Percentiles rank a stretch among this genome's conserved stretches.
These are phyloP conservation scores for Aleurites moluccanus DNA, from an alignment of 441 rosid genomes.

Conservation along the genomic window DNA sequence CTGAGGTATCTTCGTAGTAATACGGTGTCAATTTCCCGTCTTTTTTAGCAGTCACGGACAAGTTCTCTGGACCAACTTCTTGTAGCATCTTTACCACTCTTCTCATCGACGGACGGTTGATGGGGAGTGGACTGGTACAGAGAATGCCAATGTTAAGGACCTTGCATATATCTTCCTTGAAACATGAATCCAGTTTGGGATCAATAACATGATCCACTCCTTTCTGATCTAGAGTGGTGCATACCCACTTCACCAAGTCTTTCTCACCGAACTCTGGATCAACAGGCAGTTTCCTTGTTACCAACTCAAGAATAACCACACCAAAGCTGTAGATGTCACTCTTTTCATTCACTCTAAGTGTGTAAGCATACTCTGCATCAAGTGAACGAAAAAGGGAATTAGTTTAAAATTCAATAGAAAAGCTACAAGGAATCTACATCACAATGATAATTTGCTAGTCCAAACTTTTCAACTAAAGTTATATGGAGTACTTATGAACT, in stretches of 20 bases:
- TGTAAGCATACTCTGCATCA: conserved; percentile 89
- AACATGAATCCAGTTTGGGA: conserved; percentile 70
- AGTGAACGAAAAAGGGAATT: neutral
- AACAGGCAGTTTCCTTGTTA: conserved; percentile 71
- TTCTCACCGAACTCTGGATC: conserved; percentile 87
- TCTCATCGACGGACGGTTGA: conserved; percentile 94
- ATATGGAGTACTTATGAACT: neutral
- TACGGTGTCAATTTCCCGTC: conserved; percentile 85
- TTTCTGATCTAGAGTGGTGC: conserved; percentile 72
- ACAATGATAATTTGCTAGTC: neutral
- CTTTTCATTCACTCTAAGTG: conserved; percentile 92
- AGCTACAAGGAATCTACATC: neutral
- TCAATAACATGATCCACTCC: conserved; percentile 82
- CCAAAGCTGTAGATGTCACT: conserved; percentile 99
- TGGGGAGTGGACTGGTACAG: conserved; percentile 84
- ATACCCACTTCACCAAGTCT: conserved; percentile 93
- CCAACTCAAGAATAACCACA: conserved; percentile 88
- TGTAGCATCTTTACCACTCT: conserved; percentile 87
- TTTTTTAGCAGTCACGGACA: conserved; percentile 31
- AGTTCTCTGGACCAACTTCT: conserved; percentile 56
- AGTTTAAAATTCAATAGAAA: neutral
- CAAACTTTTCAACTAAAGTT: neutral
- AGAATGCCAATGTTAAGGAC: conserved; percentile 83
- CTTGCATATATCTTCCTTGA: conserved; percentile 74
- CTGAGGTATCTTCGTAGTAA: conserved; percentile 74